phyloP scores from a whole-genome alignment of 441 rosid genomes.

The Croton laevigatus region DNA sequence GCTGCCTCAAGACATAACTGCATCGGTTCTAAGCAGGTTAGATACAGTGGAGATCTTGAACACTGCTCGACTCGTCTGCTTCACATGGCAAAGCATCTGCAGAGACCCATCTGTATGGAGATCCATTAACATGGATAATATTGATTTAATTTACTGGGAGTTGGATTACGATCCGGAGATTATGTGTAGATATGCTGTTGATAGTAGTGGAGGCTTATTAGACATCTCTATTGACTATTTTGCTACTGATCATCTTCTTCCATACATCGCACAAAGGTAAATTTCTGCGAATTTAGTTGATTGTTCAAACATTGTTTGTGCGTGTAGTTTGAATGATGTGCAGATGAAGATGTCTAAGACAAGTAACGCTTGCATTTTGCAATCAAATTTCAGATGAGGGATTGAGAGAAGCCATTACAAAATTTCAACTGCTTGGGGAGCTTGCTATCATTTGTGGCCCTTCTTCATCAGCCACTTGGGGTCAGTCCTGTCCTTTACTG shows the following conservation, averaged over 20 bases:
- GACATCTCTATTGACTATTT: slow-evolving; percentile 36
- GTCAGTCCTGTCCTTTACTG: slow-evolving; percentile 46
- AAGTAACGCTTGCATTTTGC: slow-evolving; percentile 39
- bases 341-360: slow-evolving; percentile 44
- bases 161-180: slow-evolving; percentile 11
- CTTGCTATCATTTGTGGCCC: slow-evolving; percentile 42
- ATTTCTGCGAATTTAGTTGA: background rate
- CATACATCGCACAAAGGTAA: slow-evolving; percentile 44
- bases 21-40: slow-evolving; percentile 35
- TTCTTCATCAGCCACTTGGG: slow-evolving; percentile 29
- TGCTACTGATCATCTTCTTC: slow-evolving; percentile 42
- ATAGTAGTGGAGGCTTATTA: slow-evolving; percentile 42
- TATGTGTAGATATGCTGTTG: slow-evolving; percentile 49
- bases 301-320: background rate
- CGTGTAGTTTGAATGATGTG: background rate
- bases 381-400: slow-evolving; percentile 36
- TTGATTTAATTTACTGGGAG: background rate
- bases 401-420: slow-evolving; percentile 35
- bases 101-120: slow-evolving; percentile 61
- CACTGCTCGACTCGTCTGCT: slow-evolving; percentile 48
- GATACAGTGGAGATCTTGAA: slow-evolving; percentile 35
- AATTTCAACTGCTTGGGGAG: slow-evolving; percentile 51
- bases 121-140: slow-evolving; percentile 37
- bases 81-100: slow-evolving; percentile 48
- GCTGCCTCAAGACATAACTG: slow-evolving; percentile 45